Evolutionary conservation across 2,329 filamentous ascomycete genomes (phyloP), one percentile per base, ranked within the genome.

Genomic region (Tolypocladium tropicale): DNA sequence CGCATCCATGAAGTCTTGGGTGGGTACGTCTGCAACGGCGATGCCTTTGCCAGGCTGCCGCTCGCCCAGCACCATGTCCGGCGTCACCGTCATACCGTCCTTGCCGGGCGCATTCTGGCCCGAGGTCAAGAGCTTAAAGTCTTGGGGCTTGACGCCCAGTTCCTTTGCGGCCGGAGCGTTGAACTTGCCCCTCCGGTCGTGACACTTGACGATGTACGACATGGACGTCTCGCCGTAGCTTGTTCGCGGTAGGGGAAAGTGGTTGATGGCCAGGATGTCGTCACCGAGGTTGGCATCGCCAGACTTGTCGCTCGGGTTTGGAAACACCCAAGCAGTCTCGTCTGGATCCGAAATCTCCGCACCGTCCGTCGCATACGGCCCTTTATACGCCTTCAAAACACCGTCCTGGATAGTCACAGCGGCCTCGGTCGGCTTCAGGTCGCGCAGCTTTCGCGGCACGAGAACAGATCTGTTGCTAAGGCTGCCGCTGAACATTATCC

Each of bases 141-240:
- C 74, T 0, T 62, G 68, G 54, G 75, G 78, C 23, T 73, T 72
- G 0, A 97, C 80, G 1, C 86, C 86, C 2, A 91, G 73, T 32
- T 74, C 76, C 58, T 74, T 77, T 0, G 91, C 93, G 56, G 77
- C 82, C 52, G 79, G 68, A 0, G 82, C 74, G 58, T 89, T 78
- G 65, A 99, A 96, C 64, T 87, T 93, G 54, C 94, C 94, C 55
- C 94, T 83, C 55, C 87, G 80, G 39, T 85, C 77, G 59, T 90
- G 83, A 55, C 83, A 84, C 62, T 90, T 89, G 66, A 95, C 80
- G 57, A 99, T 86, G 70, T 99, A 99, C 57, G 88, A 95, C 62
- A 96, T 76, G 6, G 90, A 85, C 51, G 85, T 83, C 32, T 76
- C 75, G 1, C 82, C 82, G 6, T 85, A 86, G 23, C 76, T 73